Percentiles rank a stretch among this genome's conserved stretches.
These are phyloP conservation scores for Kodamaea laetipori DNA, from an alignment of 805 yeast species.

Conservation along the genomic window DNA sequence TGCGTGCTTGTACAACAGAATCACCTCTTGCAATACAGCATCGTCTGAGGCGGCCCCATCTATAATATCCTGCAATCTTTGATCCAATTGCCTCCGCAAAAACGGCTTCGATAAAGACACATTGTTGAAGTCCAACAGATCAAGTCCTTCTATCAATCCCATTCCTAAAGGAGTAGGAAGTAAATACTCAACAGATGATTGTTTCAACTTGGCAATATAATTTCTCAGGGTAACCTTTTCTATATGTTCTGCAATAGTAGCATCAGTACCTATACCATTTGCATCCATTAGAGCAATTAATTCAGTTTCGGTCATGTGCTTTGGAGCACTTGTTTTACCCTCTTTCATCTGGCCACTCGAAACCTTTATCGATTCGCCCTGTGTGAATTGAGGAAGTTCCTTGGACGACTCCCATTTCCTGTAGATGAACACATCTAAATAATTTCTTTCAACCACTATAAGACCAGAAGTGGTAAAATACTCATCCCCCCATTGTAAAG, in stretches of 20 bases:
- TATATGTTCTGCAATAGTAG: conserved; percentile 97
- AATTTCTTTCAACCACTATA: conserved; percentile 71
- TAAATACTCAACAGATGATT: conserved; percentile 46
- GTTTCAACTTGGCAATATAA: conserved; percentile 55
- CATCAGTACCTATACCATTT: conserved; percentile 98
- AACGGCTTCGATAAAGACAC: conserved; percentile 85
- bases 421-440: conserved; percentile 78
- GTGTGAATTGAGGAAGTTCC: conserved; percentile 62
- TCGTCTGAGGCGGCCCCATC: conserved; percentile 57
- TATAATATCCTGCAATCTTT: conserved; percentile 64
- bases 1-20: conserved; percentile 62
- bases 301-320: conserved; percentile 86
- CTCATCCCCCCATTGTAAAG: conserved; percentile 78
- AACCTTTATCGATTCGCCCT: conserved; percentile 60
- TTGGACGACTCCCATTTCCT: conserved; percentile 72
- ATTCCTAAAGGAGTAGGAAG: conserved; percentile 84
- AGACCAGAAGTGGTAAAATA: conserved; percentile 72
- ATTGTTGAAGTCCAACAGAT: conserved; percentile 69
- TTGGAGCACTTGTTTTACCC: conserved; percentile 83
- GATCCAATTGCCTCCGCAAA: conserved; percentile 75
- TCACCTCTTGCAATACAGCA: conserved; percentile 56
- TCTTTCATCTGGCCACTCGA: conserved; percentile 58
- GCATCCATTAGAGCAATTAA: conserved; percentile 92
- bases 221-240: conserved; percentile 71
- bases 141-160: conserved; percentile 87